Percentiles rank a stretch among this genome's conserved stretches.
Evolutionary conservation across 176 grass and related monocot species (phyloP).

Genomic region (Eragrostis nindensis): DNA sequence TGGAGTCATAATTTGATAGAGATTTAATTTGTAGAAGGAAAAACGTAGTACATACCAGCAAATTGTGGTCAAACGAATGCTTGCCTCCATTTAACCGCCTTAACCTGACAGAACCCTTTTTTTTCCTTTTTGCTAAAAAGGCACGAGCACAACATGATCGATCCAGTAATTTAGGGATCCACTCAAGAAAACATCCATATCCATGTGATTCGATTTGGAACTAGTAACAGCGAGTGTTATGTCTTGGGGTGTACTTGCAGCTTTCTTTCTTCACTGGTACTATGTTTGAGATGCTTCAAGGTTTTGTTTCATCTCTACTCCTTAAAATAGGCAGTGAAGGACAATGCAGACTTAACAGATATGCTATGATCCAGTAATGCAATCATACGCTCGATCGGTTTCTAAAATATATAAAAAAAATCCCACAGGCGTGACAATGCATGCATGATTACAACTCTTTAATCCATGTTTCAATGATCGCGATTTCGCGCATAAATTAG

Average conservation of each 20-base stretch:
- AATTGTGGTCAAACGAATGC: not conserved
- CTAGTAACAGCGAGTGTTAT: no score
- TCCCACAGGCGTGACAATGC: not conserved
- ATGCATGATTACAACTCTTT: conserved; percentile 24
- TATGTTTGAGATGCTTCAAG: not conserved
- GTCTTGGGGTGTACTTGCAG: no score
- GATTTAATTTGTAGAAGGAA: no score
- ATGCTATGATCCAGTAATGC: not conserved
- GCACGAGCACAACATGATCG: not conserved
- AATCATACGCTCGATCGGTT: not conserved
- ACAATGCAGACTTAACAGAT: not conserved
- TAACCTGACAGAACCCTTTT: not conserved
- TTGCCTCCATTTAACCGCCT: not conserved
- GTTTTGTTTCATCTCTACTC: not conserved
- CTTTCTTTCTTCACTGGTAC: not conserved
- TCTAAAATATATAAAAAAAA: not conserved
- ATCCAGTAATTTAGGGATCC: not conserved
- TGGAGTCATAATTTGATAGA: not conserved
- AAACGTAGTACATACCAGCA: not conserved
- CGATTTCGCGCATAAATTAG: not conserved
- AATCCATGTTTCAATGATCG: not conserved
- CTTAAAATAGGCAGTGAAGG: not conserved
- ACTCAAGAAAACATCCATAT: not conserved
- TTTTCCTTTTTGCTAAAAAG: not conserved
- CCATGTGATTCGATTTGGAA: no score